phyloP scores from a whole-genome alignment of 129 eudicot species.

The Artemisia annua region DNA sequence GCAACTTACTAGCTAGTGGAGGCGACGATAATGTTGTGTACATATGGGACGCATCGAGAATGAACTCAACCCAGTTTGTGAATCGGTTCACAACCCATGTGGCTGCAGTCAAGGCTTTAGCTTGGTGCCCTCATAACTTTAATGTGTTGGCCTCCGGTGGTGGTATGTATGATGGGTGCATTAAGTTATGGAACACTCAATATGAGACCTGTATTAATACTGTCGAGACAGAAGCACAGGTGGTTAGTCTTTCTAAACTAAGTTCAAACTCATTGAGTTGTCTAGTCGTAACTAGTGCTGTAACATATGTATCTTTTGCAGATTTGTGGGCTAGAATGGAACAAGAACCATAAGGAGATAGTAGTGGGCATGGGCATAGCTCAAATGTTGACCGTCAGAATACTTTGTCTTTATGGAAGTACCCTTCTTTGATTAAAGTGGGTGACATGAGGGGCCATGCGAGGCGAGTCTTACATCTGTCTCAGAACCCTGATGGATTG shows the following conservation, averaged over 20 bases:
- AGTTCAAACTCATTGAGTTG: not conserved
- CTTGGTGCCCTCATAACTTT: constrained; percentile 68
- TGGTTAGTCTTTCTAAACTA: constrained; percentile 10
- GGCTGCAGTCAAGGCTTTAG: constrained; percentile 67
- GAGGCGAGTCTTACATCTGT: no score
- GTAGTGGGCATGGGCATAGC: no score
- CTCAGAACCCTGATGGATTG: no score
- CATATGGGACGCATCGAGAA: constrained; percentile 56
- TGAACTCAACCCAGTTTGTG: constrained; percentile 46
- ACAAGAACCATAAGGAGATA: constrained; percentile 59
- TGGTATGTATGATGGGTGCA: constrained; percentile 47
- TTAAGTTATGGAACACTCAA: constrained; percentile 63
- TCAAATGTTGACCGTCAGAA: no score
- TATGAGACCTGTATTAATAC: constrained; percentile 52
- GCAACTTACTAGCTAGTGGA: constrained; percentile 62
- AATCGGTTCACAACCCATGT: constrained; percentile 45
- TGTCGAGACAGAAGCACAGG: constrained; percentile 61
- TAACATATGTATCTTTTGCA: constrained; percentile 13
- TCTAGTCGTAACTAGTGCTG: constrained; percentile 15
- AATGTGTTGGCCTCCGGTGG: constrained; percentile 65
- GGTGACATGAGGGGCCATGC: no score
- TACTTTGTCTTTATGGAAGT: no score
- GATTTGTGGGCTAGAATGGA: constrained; percentile 69
- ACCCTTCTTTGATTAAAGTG: no score
- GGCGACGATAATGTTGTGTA: constrained; percentile 58